Base-by-base conservation (phyloP, 179 eudicot species). In the Patellifolia procumbens region DNA sequence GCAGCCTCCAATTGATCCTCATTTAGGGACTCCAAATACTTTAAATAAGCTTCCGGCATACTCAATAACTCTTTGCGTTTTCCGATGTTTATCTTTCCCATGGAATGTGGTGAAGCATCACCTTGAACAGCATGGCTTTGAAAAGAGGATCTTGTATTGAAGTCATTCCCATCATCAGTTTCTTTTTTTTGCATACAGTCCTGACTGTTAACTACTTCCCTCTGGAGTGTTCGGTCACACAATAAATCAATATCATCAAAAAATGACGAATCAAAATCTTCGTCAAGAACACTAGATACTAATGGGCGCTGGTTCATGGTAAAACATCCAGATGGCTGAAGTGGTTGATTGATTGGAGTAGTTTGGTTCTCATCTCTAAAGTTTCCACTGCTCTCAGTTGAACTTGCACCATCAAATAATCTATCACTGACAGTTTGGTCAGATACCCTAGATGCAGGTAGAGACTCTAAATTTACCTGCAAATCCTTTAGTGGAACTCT, bases 1-100 rank as follows among this genome's bases (percentile, higher is more conserved):
- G 97, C 98, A 76, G 97, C 97, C 72, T 91, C 97, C 77, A 79
- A 78, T 72, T 94, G 98, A 77, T 86, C 89, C 79, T 91, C 85
- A 75, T 91, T 94, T 67, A 94, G 81, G 55, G 94, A 85, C 71
- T 70, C 68, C 81, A 92, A 85, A 80, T 87, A 94, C 70, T 88
- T 94, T 13, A 80, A 81, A 82, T 87, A 94, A 58, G 84, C 81
- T 66, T 86, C 89, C 29, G 51, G 46, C 31, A 91, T 87, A 75
- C 64, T 79, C 37, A 58, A 77, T 26, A 74, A 72, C 58, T 76
- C 78, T 70, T 74, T 75, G 67, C 56, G 68, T 29, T 72, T 76
- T 45, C 60, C 66, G 24, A 22, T 70, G 35, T 42, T 68, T 24
- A 39, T 68, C 31, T 45, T 60, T 24, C 39, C 76, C 12, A 43